Evolutionary conservation across 768 basidiomycete genomes (phyloP), one percentile per base, ranked within the genome.

Genomic region (Auricularia cornea): DNA sequence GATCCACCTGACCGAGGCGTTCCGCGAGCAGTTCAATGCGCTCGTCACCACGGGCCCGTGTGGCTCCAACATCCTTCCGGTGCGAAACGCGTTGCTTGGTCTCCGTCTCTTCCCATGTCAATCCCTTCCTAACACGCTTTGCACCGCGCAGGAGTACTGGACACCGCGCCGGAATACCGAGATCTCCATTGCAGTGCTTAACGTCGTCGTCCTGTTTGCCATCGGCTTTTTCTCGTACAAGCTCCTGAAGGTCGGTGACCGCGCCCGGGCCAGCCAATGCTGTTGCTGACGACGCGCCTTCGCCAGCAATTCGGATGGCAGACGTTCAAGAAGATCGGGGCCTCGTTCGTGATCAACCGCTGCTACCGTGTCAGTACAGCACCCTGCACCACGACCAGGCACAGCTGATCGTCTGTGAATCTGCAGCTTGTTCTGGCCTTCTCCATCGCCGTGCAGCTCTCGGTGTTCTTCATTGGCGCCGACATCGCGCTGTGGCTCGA

Each of bases 301-400:
- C 3, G 26, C 14, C 61, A 89, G 88, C 69, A 80, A 18, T 92
- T 89, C 71, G 88, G 90, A 52, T 93, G 90, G 90, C 88, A 90
- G 73, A 93, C 90, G 0, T 93, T 92, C 81, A 90, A 90, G 73
- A 87, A 89, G 63, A 84, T 92, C 60, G 90, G 90, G 40, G 89
- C 90, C 12, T 89, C 86, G 5, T 74, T 83, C 67, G 79, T 78
- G 12, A 90, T 92, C 74, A 89, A 88, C 72, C 82, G 85, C 38
- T 73, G 89, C 64, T 92, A 92, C 79, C 88, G 84, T 18, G 44
- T 48, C 35, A 38, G 35, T 38, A 14, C 16, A 38, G 35, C 35
- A 48, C 20, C 6, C 10, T 23, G 3, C 44, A 8, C 6, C 20
- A 6, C 44, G 5, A 14, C 12, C 44, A 20, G 20, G 20, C 11